Percentiles rank a stretch among this genome's conserved stretches.
These are phyloP conservation scores for Sporisorium graminicola DNA, from an alignment of 1,284 basidiomycete species.

Conservation along the genomic window DNA sequence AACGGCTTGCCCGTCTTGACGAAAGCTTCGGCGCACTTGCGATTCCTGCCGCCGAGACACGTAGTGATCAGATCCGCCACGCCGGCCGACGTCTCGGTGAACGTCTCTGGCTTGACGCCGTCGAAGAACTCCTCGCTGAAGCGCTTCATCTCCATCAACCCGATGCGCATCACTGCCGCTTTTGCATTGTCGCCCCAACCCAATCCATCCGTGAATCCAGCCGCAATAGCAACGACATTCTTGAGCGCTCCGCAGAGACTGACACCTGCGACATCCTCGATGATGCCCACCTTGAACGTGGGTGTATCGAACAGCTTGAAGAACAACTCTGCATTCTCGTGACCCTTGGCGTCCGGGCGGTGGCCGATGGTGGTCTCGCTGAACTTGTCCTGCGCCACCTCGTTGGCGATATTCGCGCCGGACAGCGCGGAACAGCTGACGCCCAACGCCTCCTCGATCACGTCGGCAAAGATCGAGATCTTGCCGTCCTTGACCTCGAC, in stretches of 20 bases:
- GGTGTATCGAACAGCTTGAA: slow-evolving; percentile 72
- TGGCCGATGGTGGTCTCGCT: slow-evolving; percentile 75
- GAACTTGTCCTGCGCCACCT: slow-evolving; percentile 73
- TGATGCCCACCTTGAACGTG: slow-evolving; percentile 73
- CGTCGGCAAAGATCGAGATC: slow-evolving; percentile 74
- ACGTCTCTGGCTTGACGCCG: slow-evolving; percentile 73
- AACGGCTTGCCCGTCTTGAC: slow-evolving; percentile 74
- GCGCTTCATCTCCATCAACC: slow-evolving; percentile 70
- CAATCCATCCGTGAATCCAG: slow-evolving; percentile 74
- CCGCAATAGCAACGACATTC: slow-evolving; percentile 75
- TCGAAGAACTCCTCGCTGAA: slow-evolving; percentile 74
- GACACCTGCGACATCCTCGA: slow-evolving; percentile 75
- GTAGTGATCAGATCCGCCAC: slow-evolving; percentile 76
- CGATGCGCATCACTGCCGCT: slow-evolving; percentile 75
- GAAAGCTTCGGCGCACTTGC: slow-evolving; percentile 73
- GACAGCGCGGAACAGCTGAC: slow-evolving; percentile 73
- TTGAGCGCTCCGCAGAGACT: slow-evolving; percentile 75
- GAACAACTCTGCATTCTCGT: slow-evolving; percentile 58
- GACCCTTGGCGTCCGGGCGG: slow-evolving; percentile 65
- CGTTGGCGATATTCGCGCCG: slow-evolving; percentile 76
- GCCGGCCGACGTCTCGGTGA: slow-evolving; percentile 73
- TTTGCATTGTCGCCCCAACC: slow-evolving; percentile 75
- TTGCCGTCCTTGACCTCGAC: slow-evolving; percentile 71
- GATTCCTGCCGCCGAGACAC: slow-evolving; percentile 74
- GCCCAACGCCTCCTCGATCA: slow-evolving; percentile 73